Base-by-base conservation (phyloP, 768 basidiomycete genomes). In the Holtermannia corniformis region DNA sequence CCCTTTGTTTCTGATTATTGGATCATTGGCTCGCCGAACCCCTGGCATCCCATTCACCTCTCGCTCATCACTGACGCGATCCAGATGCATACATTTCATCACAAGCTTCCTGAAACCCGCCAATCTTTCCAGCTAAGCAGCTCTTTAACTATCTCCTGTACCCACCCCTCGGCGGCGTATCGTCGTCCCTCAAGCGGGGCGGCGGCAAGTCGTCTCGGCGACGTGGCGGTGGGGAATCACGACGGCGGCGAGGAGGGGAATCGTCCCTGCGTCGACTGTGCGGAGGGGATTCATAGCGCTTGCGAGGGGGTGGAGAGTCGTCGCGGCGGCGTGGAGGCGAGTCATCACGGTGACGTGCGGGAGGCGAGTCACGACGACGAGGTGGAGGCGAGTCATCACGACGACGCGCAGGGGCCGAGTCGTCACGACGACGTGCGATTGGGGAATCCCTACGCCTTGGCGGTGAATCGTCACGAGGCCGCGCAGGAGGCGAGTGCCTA, bases 391-490 rank as follows among this genome's bases (percentile, higher is more conserved):
- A 48, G 27, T 40, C 26, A 28, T 57, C 60, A 25, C 65, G 72
- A 63, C 43, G 65, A 62, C 11, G 58, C n/a, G n/a, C n/a, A n/a
- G n/a, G 60, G 58, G 61, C 10, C 65, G 64, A 47, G 71, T 64
- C 21, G 68, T 64, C 1, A 14, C 50, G 58, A 20, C 49, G 47
- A 12, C 25, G 46, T 19, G 58, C 41, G 13, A 45, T 4, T 61
- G 61, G 20, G 70, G 70, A 19, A 73, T n/a, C n/a, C n/a, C n/a
- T n/a, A n/a, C n/a, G n/a, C n/a, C n/a, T n/a, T n/a, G 70, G 59
- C 41, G 61, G 61, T 4, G 71, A 64, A 41, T 58, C 58, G 46
- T 24, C 50, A 14, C 50, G 58, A 20, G 44, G 47, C 5, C 25
- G 46, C 21, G 58, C 41, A 19, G 49, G 12, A 60, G 61, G 20